Evolutionary conservation across 768 basidiomycete genomes (phyloP).

Genomic region (Cubamyces sp.): DNA sequence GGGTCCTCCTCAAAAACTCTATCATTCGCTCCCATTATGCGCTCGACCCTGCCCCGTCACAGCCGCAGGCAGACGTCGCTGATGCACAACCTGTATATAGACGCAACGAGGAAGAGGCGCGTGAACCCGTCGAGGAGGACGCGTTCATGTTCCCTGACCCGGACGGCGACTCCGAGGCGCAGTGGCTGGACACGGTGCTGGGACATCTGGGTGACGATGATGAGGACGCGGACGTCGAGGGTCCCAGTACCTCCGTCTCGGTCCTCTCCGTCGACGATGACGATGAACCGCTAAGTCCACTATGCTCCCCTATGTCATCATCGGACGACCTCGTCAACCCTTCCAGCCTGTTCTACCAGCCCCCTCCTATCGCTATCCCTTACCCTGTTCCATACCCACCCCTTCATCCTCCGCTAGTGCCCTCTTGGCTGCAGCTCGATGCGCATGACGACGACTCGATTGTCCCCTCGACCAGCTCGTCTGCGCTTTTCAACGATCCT

Average conservation of each 20-base stretch:
- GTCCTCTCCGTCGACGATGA: conserved; percentile 61
- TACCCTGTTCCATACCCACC: conserved; percentile 73
- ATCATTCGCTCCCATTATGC: conserved; percentile 58
- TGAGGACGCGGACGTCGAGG: conserved; percentile 45
- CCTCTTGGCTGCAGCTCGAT: conserved; percentile 54
- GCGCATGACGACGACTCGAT: conserved; percentile 44
- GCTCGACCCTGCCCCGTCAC: conserved; percentile 35
- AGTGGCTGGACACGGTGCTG: conserved; percentile 82
- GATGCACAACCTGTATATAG: conserved; percentile 42
- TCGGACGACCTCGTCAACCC: conserved; percentile 72
- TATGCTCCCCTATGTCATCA: conserved; percentile 73
- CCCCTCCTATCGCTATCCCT: conserved; percentile 49
- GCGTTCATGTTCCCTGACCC: conserved; percentile 85
- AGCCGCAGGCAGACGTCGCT: conserved; percentile 25
- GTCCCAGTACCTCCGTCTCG: conserved; percentile 38
- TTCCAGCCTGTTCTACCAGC: conserved; percentile 47
- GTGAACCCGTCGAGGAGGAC: conserved; percentile 58
- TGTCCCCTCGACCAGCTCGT: conserved; percentile 33
- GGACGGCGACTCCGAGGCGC: conserved; percentile 62
- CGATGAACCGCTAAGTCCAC: conserved; percentile 57
- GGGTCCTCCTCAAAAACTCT: conserved; percentile 89
- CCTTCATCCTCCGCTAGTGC: conserved; percentile 60
- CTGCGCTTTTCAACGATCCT: conserved; percentile 51
- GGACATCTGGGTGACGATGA: conserved; percentile 75
- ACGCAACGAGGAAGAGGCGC: conserved; percentile 47